Evolutionary conservation across 805 yeast genomes (phyloP), one percentile per base, ranked within the genome.

Genomic region (Spathaspora hagerdaliae): DNA sequence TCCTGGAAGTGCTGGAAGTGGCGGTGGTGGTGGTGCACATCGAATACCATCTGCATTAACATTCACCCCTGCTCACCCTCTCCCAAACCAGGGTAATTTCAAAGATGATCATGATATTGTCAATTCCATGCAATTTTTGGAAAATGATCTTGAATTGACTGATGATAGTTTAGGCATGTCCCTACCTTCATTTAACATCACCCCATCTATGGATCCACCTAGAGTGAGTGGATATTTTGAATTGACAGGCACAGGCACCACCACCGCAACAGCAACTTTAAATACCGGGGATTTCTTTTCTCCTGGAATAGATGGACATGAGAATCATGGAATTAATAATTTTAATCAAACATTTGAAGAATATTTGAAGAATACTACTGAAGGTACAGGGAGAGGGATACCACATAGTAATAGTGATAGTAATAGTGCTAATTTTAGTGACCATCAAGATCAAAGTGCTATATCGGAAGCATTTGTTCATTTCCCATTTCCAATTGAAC

Each of bases 131-230:
- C 27, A 40, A 19, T 27, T 38, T 9, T n/a, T n/a, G 8, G 45
- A 35, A 2, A 32, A 41, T 7, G 49, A 48, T 26, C 40, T 48
- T 5, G 42, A 43, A 40, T 19, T 43, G 3, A 41, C 42, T 39
- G 42, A 41, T 27, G 27, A 15, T 15, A 41, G 39, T 3, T 39
- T 31, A 11, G 27, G 36, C 2, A 24, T 41, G 19, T 15, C 13
- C 24, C 42, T 48, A 19, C 44, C 45, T 9, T 37, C 48, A 29
- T 39, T 45, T 36, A 56, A 54, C 38, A 47, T 64, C 11, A 66
- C 71, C 2, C 71, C 70, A 3, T 51, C 57, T 6, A 61, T 64
- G 64, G 59, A 59, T 34, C 69, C 69, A 0, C 71, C 71, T 2
- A 19, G 13, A 4, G 31, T 33, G 2, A 39, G 29, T 35, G 50